phyloP scores from a whole-genome alignment of 495 filamentous ascomycete genomes.

The Aspergillus nanangensis region DNA sequence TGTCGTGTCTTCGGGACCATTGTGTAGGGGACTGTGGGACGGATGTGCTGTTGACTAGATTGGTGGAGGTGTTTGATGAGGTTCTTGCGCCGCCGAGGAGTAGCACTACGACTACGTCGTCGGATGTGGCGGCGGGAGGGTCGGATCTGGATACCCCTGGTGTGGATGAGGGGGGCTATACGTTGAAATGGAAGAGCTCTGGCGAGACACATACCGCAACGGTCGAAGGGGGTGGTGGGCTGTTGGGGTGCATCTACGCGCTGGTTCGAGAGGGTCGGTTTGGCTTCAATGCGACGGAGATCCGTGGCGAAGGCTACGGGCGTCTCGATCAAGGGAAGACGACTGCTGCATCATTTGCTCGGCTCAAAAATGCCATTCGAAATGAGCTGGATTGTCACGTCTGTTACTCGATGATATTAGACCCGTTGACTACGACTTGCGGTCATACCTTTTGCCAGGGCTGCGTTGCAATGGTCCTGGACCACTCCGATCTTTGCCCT shows the following conservation, averaged over 20 bases:
- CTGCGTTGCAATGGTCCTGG: slow-evolving; percentile 68
- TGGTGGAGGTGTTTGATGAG: slow-evolving; percentile 50
- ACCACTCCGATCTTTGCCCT: slow-evolving; percentile 73
- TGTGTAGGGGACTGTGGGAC: slow-evolving; percentile 68
- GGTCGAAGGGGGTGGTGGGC: slow-evolving; percentile 10
- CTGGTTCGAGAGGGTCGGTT: slow-evolving; percentile 27
- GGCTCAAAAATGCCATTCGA: slow-evolving; percentile 55
- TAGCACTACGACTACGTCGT: too few relatives aligned
- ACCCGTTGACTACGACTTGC: slow-evolving; percentile 79
- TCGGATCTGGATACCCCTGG: too few relatives aligned
- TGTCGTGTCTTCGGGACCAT: slow-evolving; percentile 72
- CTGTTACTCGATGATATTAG: slow-evolving; percentile 73
- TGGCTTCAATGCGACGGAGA: slow-evolving; percentile 38
- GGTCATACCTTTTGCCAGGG: slow-evolving; percentile 86
- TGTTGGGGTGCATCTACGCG: slow-evolving; percentile 27
- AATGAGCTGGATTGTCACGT: slow-evolving; percentile 82
- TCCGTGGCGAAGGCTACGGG: slow-evolving; percentile 47
- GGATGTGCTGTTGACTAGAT: slow-evolving; percentile 70
- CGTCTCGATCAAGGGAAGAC: slow-evolving; percentile 24
- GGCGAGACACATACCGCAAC: too few relatives aligned
- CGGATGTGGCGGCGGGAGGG: too few relatives aligned
- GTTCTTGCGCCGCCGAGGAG: slow-evolving; percentile 28
- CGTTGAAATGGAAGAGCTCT: slow-evolving; percentile 29
- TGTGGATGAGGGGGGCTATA: slow-evolving; percentile 27
- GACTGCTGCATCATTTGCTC: slow-evolving; percentile 41